Conservation (phyloP, 2,329 filamentous ascomycete species). For the Macrophomina pseudophaseolina region DNA sequence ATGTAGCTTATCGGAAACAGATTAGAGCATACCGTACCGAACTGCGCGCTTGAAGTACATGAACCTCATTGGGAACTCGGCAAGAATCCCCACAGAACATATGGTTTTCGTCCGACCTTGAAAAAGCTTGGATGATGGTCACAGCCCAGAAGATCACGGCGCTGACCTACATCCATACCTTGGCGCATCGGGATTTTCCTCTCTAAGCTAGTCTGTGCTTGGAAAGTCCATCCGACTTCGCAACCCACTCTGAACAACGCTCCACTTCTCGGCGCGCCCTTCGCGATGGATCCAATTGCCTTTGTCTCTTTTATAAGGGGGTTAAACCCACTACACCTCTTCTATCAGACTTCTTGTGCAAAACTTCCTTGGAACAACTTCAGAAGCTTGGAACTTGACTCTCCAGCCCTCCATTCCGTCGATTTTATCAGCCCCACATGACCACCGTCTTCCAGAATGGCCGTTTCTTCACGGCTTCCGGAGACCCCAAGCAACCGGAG, state of each 20-base stretch:
- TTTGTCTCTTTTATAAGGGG: not conserved
- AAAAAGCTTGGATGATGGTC: no score
- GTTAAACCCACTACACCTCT: no score
- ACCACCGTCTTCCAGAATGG: constrained; percentile 39
- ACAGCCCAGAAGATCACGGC: no score
- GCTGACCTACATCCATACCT: not conserved
- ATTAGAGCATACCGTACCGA: no score
- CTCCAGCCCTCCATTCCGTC: not conserved
- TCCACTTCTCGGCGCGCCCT: constrained; percentile 6
- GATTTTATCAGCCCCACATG: not conserved
- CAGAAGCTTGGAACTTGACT: not conserved
- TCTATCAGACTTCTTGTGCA: not conserved
- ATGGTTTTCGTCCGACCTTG: no score
- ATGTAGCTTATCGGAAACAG: no score
- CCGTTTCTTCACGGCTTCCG: constrained; percentile 34
- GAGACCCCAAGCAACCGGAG: constrained; percentile 25
- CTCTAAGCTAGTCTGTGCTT: constrained; percentile 1
- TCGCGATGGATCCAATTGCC: no score
- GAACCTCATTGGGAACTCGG: no score
- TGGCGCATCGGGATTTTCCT: not conserved
- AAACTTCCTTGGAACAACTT: not conserved
- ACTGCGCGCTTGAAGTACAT: no score
- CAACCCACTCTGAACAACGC: constrained; percentile 6
- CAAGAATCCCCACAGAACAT: no score
- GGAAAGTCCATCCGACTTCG: constrained; percentile 20